Evolutionary conservation across 2,329 filamentous ascomycete species (phyloP).

Genomic region (Mariannaea sp.): DNA sequence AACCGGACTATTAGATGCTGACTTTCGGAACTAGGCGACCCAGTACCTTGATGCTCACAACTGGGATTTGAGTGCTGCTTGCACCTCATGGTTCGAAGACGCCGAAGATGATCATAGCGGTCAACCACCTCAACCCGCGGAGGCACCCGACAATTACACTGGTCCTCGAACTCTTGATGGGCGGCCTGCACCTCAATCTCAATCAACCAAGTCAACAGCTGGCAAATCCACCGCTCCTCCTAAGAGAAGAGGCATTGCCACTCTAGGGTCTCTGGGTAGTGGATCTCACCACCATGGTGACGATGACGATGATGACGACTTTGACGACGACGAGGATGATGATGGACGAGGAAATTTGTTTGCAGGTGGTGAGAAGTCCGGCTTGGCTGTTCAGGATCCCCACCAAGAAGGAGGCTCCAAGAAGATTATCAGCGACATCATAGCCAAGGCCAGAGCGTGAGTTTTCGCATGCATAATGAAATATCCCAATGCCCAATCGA

Average conservation of each 20-base stretch:
- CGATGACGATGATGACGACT: conserved; percentile 64
- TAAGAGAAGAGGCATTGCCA: conserved; percentile 67
- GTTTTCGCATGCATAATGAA: conserved; percentile 26
- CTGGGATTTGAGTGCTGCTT: conserved; percentile 70
- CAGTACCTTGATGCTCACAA: conserved; percentile 67
- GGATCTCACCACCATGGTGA: conserved; percentile 56
- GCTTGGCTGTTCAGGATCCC: conserved; percentile 69
- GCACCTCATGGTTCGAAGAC: conserved; percentile 63
- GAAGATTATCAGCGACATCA: conserved; percentile 65
- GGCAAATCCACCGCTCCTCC: conserved; percentile 47
- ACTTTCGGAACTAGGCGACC: conserved; percentile 57
- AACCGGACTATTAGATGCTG: conserved; percentile 2
- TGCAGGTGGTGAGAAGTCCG: conserved; percentile 84
- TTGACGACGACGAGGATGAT: conserved; percentile 60
- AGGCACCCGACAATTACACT: conserved; percentile 53
- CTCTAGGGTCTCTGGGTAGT: conserved; percentile 60
- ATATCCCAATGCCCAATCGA: neutral
- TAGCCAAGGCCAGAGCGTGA: conserved; percentile 67
- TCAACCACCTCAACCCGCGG: conserved; percentile 38
- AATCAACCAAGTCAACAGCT: conserved; percentile 37
- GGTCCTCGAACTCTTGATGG: conserved; percentile 68
- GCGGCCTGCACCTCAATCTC: conserved; percentile 56
- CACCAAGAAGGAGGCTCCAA: conserved; percentile 53
- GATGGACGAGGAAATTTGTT: conserved; percentile 72
- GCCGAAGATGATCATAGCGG: conserved; percentile 54